phyloP scores from a whole-genome alignment of 371 early-diverging fungal species.

The Mucor sp. region DNA sequence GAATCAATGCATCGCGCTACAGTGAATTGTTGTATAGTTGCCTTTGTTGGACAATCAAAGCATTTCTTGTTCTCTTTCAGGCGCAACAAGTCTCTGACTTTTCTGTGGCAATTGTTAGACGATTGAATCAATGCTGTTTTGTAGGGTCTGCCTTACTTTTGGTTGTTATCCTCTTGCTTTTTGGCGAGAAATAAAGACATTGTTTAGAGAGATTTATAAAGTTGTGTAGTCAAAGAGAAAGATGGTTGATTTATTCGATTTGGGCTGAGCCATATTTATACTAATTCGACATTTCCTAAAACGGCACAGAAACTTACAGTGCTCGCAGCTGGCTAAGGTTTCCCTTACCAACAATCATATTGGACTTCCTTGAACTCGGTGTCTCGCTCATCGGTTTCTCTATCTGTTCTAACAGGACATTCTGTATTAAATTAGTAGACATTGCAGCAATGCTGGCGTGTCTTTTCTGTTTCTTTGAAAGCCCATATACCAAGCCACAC shows the following conservation, averaged over 20 bases:
- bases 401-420: too few species aligned
- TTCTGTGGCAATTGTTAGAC: background rate
- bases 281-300: background rate
- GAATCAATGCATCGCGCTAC: background rate
- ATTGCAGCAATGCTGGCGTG: too few species aligned
- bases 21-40: conserved; percentile 7
- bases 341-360: too few species aligned
- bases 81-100: conserved; percentile 22
- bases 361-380: too few species aligned
- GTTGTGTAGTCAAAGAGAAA: background rate
- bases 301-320: too few species aligned
- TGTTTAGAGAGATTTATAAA: background rate
- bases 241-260: background rate
- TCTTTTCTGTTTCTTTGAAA: too few species aligned
- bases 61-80: conserved; percentile 65
- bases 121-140: too few species aligned
- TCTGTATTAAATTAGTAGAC: too few species aligned
- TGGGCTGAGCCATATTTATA: conserved; percentile 2
- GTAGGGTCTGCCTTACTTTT: conserved; percentile 12
- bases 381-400: too few species aligned
- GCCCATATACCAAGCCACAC: too few species aligned
- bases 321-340: too few species aligned
- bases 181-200: conserved; percentile 24
- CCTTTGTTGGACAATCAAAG: conserved; percentile 67
- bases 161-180: conserved; percentile 24